Evolutionary conservation across 169 alveolate genomes (phyloP).

Genomic region (Eimeria acervulina): DNA sequence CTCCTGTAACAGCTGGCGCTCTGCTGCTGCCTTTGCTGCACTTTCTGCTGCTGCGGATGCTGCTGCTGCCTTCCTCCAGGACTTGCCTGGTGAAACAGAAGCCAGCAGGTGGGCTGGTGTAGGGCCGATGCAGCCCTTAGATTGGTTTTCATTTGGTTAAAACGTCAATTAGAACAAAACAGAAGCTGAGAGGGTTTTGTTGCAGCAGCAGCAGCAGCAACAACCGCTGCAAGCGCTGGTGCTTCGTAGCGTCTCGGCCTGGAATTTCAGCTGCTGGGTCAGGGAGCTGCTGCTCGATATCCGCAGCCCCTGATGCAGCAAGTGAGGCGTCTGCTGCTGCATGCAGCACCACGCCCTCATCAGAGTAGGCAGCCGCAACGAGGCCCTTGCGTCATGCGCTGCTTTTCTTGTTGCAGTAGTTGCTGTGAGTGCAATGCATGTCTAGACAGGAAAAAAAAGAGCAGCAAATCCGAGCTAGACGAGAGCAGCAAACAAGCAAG

Average conservation of each 20-base stretch:
- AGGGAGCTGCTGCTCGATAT: slow-evolving; percentile 93
- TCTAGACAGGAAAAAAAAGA: background rate
- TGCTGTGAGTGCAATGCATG: background rate
- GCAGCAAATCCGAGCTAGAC: background rate
- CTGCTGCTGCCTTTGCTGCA: slow-evolving; percentile 10
- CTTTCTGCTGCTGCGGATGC: background rate
- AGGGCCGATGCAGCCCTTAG: background rate
- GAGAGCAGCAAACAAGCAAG: background rate
- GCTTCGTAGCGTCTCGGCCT: slow-evolving; percentile 85
- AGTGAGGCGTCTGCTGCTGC: slow-evolving; percentile 90
- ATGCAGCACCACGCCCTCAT: slow-evolving; percentile 93
- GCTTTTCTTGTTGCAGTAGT: background rate
- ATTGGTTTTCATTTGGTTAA: background rate
- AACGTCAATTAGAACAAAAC: background rate
- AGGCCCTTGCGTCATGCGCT: background rate
- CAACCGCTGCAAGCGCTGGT: slow-evolving; percentile 84
- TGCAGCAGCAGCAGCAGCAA: slow-evolving; percentile 69
- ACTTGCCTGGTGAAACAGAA: background rate
- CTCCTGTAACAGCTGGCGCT: background rate
- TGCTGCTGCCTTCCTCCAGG: background rate
- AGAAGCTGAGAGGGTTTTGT: background rate
- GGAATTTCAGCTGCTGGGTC: slow-evolving; percentile 88
- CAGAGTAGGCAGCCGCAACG: slow-evolving; percentile 92
- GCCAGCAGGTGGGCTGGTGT: background rate
- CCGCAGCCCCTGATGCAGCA: slow-evolving; percentile 91